Evolutionary conservation across 129 eudicot genomes (phyloP), one percentile per base, ranked within the genome.

Genomic region (Escallonia rubra): DNA sequence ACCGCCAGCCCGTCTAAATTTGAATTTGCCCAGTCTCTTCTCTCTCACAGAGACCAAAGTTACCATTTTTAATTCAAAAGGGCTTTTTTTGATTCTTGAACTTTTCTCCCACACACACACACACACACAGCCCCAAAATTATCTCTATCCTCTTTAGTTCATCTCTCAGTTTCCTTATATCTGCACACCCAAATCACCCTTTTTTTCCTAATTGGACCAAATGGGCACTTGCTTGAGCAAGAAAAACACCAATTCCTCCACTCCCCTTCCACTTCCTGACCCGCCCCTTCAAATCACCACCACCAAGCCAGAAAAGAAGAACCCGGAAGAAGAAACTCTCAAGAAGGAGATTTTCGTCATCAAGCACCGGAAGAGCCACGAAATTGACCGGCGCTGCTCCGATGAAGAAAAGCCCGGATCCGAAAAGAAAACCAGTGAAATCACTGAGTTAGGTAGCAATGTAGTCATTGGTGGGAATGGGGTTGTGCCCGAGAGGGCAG

Each of bases 141-240:
- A 42, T 66, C 78, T 62, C 68, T 54, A 57, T 44, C 12, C 9
- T 42, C 55, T 67, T 44, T 11, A 9, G 10, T 13, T 55, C 41
- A 46, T 50, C 16, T 47, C n/a, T 4, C 40, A 6, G 23, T 68
- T 52, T 48, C 43, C 63, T 63, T 61, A 0, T 23, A 23, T 58
- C 43, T 63, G 49, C 54, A 52, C 8, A 44, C 51, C 14, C 3
- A 56, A 44, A 43, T 38, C 48, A 43, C 71, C 40, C 61, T 40
- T 41, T 64, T 62, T 50, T 67, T 49, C 41, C 43, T 46, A 23
- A 23, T 23, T 10, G 64, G 59, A 49, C 14, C 64, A 80, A 73
- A 91, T 91, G 97, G 96, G 96, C 65, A 41, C 81, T 71, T 91
- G 97, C 75, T 85, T 84, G 59, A 87, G 90, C 90, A 88, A 81